These are phyloP conservation scores for Pogostemon cablin DNA, from an alignment of 257 asterid species.

Conservation along the genomic window DNA sequence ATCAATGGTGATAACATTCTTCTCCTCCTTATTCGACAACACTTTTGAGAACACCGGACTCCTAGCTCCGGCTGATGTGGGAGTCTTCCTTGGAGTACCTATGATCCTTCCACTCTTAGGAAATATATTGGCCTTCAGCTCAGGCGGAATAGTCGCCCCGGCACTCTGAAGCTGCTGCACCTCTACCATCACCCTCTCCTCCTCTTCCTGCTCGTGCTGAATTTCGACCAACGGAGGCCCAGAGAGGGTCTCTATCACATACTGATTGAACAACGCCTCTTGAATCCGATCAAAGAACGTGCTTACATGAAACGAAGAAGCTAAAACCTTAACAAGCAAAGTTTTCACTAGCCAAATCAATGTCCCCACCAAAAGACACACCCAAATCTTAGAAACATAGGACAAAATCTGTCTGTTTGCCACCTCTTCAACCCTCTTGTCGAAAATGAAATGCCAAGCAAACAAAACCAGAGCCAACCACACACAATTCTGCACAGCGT, in stretches of 20 bases:
- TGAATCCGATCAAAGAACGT: conserved; percentile 86
- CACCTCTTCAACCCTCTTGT: conserved; percentile 53
- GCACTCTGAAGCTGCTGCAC: conserved; percentile 79
- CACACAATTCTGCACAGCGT: conserved; percentile 77
- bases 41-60: conserved; percentile 52
- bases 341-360: conserved; percentile 81
- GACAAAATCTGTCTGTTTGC: conserved; percentile 49
- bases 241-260: conserved; percentile 67
- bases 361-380: conserved; percentile 79
- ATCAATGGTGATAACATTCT: conserved; percentile 63
- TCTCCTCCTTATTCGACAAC: conserved; percentile 57
- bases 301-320: conserved; percentile 79
- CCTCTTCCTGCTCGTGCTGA: conserved; percentile 67
- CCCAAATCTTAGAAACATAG: conserved; percentile 70
- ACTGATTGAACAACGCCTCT: conserved; percentile 78
- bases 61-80: conserved; percentile 43
- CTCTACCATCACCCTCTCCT: conserved; percentile 68
- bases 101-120: conserved; percentile 51
- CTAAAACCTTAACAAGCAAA: conserved; percentile 73
- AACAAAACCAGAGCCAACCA: conserved; percentile 77
- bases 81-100: conserved; percentile 62
- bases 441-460: conserved; percentile 81
- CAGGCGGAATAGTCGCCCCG: conserved; percentile 72
- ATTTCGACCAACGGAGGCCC: conserved; percentile 79
- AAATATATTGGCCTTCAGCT: conserved; percentile 62